Conservation (phyloP, 257 asterid genomes). For the Fraxinus pennsylvanica region DNA sequence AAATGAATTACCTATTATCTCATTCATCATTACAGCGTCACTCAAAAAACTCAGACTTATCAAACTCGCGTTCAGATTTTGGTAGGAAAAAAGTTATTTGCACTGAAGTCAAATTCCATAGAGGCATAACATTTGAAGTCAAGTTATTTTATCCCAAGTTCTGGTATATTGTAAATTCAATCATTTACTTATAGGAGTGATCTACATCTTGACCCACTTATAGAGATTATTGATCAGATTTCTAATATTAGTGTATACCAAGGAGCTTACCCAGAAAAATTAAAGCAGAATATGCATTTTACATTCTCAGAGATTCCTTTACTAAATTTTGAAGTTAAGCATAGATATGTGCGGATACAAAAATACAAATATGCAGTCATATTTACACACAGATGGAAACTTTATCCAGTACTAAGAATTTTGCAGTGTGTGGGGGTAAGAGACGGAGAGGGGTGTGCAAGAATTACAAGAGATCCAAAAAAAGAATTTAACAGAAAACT, state of each 20-base stretch:
- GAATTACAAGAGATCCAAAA: not conserved
- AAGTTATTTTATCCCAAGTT: not conserved
- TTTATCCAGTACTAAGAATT: not conserved
- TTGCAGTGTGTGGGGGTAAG: not conserved
- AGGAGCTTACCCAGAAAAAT: too few relatives aligned
- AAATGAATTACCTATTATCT: not conserved
- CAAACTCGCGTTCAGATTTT: not conserved
- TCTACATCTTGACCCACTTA: not conserved
- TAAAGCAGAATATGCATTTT: too few relatives aligned
- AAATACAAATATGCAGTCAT: too few relatives aligned
- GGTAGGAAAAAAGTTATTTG: not conserved
- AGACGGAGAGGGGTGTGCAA: not conserved
- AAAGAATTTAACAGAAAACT: too few relatives aligned
- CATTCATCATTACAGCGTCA: not conserved
- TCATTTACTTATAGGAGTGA: not conserved
- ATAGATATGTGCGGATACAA: not conserved
- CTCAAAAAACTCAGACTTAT: not conserved
- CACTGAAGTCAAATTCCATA: not conserved
- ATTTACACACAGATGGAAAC: too few relatives aligned
- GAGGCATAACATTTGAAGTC: not conserved
- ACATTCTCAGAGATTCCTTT: not conserved
- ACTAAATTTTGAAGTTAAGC: not conserved
- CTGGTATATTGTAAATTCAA: not conserved
- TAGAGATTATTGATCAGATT: not conserved
- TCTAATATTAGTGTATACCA: not conserved